Conservation (phyloP, 192 early-diverging fungal species). For the Gaertneriomyces semiglobifer region DNA sequence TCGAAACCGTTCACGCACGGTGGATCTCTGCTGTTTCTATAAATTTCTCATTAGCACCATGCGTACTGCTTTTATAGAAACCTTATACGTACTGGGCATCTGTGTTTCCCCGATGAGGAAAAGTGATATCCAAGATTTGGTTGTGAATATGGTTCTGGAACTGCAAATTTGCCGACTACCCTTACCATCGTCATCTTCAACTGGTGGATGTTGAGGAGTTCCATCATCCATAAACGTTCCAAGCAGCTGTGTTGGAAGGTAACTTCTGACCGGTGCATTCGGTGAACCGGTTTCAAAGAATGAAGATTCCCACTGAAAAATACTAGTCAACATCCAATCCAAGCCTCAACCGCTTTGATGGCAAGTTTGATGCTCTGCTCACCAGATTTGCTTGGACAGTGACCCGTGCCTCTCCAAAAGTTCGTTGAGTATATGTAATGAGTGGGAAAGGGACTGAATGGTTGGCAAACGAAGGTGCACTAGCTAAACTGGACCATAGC, state of each 20-base stretch:
- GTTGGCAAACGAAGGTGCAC: neutral
- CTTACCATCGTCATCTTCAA: neutral
- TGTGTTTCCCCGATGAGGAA: too few species aligned
- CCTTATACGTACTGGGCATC: too few species aligned
- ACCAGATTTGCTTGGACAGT: conserved; percentile 17
- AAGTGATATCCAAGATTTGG: too few species aligned
- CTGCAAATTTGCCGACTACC: too few species aligned
- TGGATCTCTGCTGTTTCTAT: neutral
- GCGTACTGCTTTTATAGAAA: too few species aligned
- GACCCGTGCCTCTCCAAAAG: conserved; percentile 11
- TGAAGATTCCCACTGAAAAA: conserved; percentile 22
- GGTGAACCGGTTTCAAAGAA: conserved; percentile 26
- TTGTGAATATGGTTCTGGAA: too few species aligned
- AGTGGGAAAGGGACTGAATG: conserved; percentile 10
- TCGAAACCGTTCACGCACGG: conserved; percentile 27
- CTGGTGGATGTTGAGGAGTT: conserved; percentile 2
- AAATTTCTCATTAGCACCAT: too few species aligned
- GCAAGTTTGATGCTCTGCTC: neutral
- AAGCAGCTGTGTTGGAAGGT: conserved; percentile 21
- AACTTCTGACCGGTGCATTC: conserved; percentile 6
- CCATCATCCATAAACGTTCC: conserved; percentile 24
- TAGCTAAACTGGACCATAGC: conserved; percentile 2
- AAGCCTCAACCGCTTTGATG: neutral
- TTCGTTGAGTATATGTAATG: conserved; percentile 8
- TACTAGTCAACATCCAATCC: neutral